These are phyloP conservation scores for Fraxinus angustifolia DNA, from an alignment of 305 asterid genomes.

Conservation along the genomic window DNA sequence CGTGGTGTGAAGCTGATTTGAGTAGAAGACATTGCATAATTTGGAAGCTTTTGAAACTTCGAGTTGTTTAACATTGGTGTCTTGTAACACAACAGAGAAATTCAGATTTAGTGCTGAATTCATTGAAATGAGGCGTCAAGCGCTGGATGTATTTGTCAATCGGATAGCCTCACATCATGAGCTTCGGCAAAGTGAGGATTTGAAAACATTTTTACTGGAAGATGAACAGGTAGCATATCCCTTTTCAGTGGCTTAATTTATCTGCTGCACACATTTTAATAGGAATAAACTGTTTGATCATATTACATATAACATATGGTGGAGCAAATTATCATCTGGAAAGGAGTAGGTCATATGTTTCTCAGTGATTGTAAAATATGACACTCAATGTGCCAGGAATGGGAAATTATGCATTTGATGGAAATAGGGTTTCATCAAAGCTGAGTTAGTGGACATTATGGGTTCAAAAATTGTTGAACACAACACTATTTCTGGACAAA, in stretches of 20 bases:
- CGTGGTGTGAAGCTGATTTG: slow-evolving; percentile 8
- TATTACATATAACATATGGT: not conserved
- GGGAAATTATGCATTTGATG: not conserved
- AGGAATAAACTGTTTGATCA: not conserved
- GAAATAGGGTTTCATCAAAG: not conserved
- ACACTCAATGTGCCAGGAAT: not conserved
- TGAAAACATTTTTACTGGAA: slow-evolving; percentile 44
- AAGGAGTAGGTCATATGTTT: not conserved
- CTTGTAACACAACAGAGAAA: slow-evolving; percentile 57
- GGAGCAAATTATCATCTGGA: not conserved
- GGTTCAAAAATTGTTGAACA: not conserved
- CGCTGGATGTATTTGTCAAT: slow-evolving; percentile 75
- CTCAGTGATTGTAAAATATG: not conserved
- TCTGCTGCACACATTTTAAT: not conserved
- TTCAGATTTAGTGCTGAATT: slow-evolving; percentile 94
- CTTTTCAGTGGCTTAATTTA: not conserved
- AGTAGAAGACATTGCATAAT: slow-evolving; percentile 8
- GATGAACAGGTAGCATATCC: slow-evolving; percentile 48
- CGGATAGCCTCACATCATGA: slow-evolving; percentile 83
- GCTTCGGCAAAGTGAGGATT: slow-evolving; percentile 77
- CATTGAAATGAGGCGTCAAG: slow-evolving; percentile 97
- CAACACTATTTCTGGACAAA: not conserved
- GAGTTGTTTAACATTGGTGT: slow-evolving; percentile 5
- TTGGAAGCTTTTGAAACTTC: not conserved
- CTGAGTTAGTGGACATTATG: not conserved